These are phyloP conservation scores for Mycena sanguinolenta DNA, from an alignment of 768 basidiomycete genomes.

Conservation along the genomic window DNA sequence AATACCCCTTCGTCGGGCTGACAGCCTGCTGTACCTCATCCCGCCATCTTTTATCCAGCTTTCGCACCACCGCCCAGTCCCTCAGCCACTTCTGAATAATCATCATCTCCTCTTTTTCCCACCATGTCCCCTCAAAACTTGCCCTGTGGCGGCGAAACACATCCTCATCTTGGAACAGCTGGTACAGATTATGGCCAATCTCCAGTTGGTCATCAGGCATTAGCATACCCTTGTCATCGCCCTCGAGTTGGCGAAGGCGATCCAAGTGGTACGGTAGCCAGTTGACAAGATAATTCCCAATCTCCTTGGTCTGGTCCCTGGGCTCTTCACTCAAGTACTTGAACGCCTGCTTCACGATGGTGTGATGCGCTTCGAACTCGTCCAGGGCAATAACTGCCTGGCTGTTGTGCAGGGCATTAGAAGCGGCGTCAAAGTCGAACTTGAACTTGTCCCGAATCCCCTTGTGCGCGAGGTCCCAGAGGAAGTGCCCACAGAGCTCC, in stretches of 20 bases:
- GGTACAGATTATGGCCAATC: not conserved
- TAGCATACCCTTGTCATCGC: not conserved
- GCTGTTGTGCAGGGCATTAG: not conserved
- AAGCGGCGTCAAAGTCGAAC: not conserved
- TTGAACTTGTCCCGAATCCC: not conserved
- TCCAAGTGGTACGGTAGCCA: conserved; percentile 1
- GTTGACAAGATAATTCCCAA: not conserved
- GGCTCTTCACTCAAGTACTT: not conserved
- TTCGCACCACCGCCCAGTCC: not conserved
- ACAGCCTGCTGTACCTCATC: not conserved
- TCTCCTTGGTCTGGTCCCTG: not conserved
- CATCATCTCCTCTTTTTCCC: not conserved
- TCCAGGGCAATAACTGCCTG: not conserved
- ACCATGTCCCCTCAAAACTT: not conserved
- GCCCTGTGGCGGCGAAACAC: not conserved
- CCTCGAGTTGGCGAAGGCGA: not conserved
- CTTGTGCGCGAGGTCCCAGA: conserved; percentile 5
- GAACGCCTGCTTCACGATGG: conserved; percentile 1
- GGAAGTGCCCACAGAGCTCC: not conserved
- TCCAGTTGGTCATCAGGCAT: not conserved
- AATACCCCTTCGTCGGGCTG: not conserved
- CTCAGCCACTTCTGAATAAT: not conserved
- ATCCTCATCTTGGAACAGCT: not conserved
- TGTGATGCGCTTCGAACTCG: conserved; percentile 1
- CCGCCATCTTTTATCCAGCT: not conserved